A percentile compares a stretch with the other conserved stretches of the same genome.
These are phyloP conservation scores for Xylaria grammica DNA, from an alignment of 495 filamentous ascomycete species.

Conservation along the genomic window DNA sequence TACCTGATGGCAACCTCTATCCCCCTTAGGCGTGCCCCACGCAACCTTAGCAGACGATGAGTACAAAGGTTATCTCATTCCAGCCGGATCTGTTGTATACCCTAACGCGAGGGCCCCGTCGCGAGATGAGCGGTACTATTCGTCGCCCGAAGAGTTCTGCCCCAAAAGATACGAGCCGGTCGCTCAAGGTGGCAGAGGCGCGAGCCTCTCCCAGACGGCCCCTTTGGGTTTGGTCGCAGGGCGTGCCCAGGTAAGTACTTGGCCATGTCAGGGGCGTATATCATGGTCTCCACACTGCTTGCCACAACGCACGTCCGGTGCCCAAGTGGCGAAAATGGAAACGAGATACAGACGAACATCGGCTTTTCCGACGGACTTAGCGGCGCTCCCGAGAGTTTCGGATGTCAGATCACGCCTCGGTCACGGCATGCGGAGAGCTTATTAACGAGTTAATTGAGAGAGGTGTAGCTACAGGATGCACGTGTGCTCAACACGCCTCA, in stretches of 20 bases:
- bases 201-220: constrained; percentile 54
- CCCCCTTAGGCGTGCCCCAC: constrained; percentile 66
- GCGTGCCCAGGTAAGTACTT: background rate
- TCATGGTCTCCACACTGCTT: constrained; percentile 9
- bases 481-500: too few relatives aligned
- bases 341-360: constrained; percentile 4
- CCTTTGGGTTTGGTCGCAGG: constrained; percentile 58
- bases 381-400: background rate
- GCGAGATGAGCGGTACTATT: constrained; percentile 45
- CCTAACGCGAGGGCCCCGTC: constrained; percentile 55
- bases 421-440: background rate
- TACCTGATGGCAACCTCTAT: constrained; percentile 66
- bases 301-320: constrained; percentile 4
- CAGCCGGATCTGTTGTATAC: constrained; percentile 50
- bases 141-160: constrained; percentile 46
- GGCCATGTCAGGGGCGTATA: constrained; percentile 6
- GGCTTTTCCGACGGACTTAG: constrained; percentile 6
- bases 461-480: background rate
- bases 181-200: constrained; percentile 52
- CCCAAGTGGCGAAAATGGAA: background rate
- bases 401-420: constrained; percentile 6
- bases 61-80: constrained; percentile 55
- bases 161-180: constrained; percentile 52
- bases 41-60: constrained; percentile 56
- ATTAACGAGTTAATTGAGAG: background rate